A percentile compares a stretch with the other conserved stretches of the same genome.
Evolutionary conservation across 1,284 basidiomycete genomes (phyloP).

Genomic region (Cutaneotrichosporon curvatum): DNA sequence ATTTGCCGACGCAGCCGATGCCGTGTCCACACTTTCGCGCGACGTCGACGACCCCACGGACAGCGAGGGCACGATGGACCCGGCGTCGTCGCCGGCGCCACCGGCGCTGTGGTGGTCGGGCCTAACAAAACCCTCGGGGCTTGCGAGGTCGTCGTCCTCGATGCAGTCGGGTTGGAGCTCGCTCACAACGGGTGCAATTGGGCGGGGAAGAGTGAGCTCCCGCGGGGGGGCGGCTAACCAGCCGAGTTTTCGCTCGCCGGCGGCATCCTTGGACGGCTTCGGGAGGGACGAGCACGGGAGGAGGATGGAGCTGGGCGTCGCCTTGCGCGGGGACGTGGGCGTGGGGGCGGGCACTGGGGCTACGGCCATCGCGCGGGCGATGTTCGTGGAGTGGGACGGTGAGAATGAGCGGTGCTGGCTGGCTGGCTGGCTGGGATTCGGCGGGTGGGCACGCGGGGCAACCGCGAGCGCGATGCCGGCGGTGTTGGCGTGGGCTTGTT

Average conservation of each 20-base stretch:
- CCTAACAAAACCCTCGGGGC: too few species aligned
- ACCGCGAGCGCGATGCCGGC: too few species aligned
- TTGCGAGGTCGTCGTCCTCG: not conserved
- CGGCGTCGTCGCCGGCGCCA: too few species aligned
- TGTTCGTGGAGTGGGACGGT: not conserved
- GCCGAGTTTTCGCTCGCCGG: not conserved
- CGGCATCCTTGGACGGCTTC: conserved; percentile 2
- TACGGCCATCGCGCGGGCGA: conserved; percentile 3
- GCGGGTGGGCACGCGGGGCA: too few species aligned
- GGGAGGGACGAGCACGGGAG: conserved; percentile 9
- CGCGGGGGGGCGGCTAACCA: conserved; percentile 2
- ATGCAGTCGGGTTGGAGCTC: not conserved
- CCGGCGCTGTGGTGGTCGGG: too few species aligned
- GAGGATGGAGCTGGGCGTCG: conserved; percentile 11
- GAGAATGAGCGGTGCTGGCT: too few species aligned
- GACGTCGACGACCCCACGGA: not conserved
- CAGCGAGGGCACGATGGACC: not conserved
- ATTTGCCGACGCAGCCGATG: too few species aligned
- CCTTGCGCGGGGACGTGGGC: not conserved
- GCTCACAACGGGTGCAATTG: not conserved
- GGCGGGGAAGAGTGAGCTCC: not conserved
- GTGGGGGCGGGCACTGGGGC: not conserved
- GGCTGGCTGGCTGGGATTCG: too few species aligned
- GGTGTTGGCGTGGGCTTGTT: too few species aligned
- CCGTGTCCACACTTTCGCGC: not conserved